phyloP scores from a whole-genome alignment of 225 moss, liverwort and hornwort species.

The Ulota crispa region DNA sequence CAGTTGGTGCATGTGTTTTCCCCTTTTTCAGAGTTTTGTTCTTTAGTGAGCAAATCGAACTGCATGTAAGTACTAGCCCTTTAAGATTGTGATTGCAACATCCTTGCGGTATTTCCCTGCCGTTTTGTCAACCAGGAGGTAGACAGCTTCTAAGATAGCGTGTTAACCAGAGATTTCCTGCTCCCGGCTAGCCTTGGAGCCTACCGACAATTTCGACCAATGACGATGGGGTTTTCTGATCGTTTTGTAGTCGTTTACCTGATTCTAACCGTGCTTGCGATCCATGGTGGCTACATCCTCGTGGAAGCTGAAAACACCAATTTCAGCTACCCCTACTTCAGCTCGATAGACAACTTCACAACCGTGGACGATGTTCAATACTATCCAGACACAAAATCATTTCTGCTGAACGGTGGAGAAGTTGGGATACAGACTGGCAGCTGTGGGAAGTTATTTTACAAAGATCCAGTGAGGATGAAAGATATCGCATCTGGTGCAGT shows the following conservation, averaged over 20 bases:
- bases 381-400: not conserved
- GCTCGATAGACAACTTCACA: not conserved
- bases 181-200: too few species aligned
- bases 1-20: too few species aligned
- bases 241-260: not conserved
- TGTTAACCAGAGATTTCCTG: not conserved
- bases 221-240: not conserved
- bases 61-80: too few species aligned
- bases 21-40: too few species aligned
- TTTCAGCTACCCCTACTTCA: constrained; percentile 20
- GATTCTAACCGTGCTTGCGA: not conserved
- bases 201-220: not conserved
- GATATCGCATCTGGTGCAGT: constrained; percentile 7
- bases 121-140: not conserved
- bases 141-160: not conserved
- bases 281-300: not conserved
- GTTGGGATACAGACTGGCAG: rapidly evolving
- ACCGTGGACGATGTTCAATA: not conserved
- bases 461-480: constrained; percentile 24
- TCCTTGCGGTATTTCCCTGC: too few species aligned
- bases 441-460: constrained; percentile 27
- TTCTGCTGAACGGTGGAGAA: constrained; percentile 5
- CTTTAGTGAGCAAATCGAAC: too few species aligned
- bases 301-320: constrained; percentile 18
- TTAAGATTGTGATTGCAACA: too few species aligned